phyloP scores from a whole-genome alignment of 2,329 filamentous ascomycete genomes.

The Cercospora zeae-maydis region DNA sequence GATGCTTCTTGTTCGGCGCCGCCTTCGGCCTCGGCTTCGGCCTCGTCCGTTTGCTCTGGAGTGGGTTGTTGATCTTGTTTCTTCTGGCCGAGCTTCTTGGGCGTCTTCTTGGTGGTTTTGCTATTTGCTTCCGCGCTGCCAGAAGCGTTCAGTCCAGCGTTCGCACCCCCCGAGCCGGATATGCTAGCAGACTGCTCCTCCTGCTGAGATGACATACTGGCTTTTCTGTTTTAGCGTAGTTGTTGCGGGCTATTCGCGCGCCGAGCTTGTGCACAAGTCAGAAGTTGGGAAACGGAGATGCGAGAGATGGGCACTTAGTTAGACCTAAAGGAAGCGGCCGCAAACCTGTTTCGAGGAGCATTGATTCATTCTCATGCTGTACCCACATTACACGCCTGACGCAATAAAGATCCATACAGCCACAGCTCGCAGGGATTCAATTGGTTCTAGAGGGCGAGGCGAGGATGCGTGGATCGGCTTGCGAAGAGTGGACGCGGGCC shows the following conservation, averaged over 20 bases:
- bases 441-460: conserved; percentile 11
- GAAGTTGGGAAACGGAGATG: conserved; percentile 3
- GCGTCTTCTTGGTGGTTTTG: conserved; percentile 45
- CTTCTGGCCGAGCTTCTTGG: conserved; percentile 50
- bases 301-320: conserved; percentile 17
- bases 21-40: conserved; percentile 44
- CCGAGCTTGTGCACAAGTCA: neutral
- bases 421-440: conserved; percentile 23
- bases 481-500: conserved; percentile 9
- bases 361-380: conserved; percentile 18
- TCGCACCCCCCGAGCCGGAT: conserved; percentile 29
- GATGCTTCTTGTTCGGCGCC: conserved; percentile 33
- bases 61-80: conserved; percentile 47
- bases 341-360: conserved; percentile 28
- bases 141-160: conserved; percentile 31
- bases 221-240: conserved; percentile 4
- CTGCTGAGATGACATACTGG: conserved; percentile 25
- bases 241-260: neutral
- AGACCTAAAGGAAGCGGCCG: conserved; percentile 10
- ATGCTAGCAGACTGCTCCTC: conserved; percentile 25
- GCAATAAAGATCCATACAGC: conserved; percentile 25
- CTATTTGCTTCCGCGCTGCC: conserved; percentile 35
- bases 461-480: conserved; percentile 9
- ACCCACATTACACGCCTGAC: conserved; percentile 23
- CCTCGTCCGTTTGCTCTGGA: conserved; percentile 44